These are phyloP conservation scores for Exidia glandulosa DNA, from an alignment of 768 basidiomycete species.

Conservation along the genomic window DNA sequence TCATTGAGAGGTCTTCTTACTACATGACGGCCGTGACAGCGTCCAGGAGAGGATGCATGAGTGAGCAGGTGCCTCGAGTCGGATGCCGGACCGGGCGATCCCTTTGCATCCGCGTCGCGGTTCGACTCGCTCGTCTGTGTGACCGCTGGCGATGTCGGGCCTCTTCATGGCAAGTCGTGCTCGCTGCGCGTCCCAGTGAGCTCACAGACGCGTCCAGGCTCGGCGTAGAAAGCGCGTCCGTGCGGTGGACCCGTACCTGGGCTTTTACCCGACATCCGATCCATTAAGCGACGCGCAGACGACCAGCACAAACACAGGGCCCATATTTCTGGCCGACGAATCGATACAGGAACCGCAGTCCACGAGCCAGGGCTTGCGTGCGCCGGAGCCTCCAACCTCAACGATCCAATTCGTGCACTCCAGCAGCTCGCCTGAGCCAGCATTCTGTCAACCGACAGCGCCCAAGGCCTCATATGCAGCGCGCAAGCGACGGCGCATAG, in stretches of 20 bases:
- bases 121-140: no score
- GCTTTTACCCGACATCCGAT: neutral
- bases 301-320: neutral
- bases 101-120: no score
- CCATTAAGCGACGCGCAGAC: neutral
- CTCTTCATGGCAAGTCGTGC: neutral
- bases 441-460: neutral
- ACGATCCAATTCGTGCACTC: neutral
- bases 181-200: neutral
- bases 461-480: neutral
- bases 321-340: neutral
- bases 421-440: neutral
- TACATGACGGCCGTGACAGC: no score
- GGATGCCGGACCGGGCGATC: no score
- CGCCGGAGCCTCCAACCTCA: neutral
- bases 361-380: neutral
- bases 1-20: no score
- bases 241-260: neutral
- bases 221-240: neutral
- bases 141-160: neutral
- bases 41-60: no score
- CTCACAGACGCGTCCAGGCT: neutral
- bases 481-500: neutral
- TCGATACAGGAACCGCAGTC: neutral
- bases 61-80: no score